Conservation (phyloP, 1,284 basidiomycete genomes). For the Leucoagaricus sp. region DNA sequence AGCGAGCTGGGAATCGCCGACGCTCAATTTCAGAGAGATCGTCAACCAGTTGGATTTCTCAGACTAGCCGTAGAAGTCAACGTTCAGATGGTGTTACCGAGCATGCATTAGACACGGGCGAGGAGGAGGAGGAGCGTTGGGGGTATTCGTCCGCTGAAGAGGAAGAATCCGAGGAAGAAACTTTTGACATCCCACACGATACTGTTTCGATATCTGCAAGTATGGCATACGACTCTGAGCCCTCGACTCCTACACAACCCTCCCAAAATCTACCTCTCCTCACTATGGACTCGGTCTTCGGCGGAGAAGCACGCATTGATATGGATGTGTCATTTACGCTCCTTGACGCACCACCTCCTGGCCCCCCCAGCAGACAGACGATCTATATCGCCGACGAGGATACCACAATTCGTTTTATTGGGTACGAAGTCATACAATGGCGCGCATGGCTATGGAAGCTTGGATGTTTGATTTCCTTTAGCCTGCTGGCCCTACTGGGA, state of each 20-base stretch:
- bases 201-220: conserved; percentile 52
- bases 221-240: conserved; percentile 68
- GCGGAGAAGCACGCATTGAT: conserved; percentile 78
- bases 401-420: conserved; percentile 84
- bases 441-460: conserved; percentile 74
- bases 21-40: conserved; percentile 59
- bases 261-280: conserved; percentile 58
- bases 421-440: conserved; percentile 76
- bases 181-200: conserved; percentile 31
- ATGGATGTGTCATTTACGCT: conserved; percentile 65
- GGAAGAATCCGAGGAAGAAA: conserved; percentile 43
- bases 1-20: conserved; percentile 44
- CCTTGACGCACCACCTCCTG: conserved; percentile 66
- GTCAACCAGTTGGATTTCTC: conserved; percentile 51
- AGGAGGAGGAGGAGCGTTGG: conserved; percentile 72
- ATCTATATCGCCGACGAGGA: conserved; percentile 94
- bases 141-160: conserved; percentile 81
- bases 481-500: conserved; percentile 81
- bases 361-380: conserved; percentile 83
- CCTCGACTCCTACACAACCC: conserved; percentile 45
- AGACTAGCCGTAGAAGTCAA: conserved; percentile 39
- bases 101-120: conserved; percentile 52
- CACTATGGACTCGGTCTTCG: conserved; percentile 74
- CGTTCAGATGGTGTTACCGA: conserved; percentile 62
- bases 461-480: conserved; percentile 73